These are phyloP conservation scores for Tetraselmis striata DNA, from an alignment of 139 green algal species.

Conservation along the genomic window DNA sequence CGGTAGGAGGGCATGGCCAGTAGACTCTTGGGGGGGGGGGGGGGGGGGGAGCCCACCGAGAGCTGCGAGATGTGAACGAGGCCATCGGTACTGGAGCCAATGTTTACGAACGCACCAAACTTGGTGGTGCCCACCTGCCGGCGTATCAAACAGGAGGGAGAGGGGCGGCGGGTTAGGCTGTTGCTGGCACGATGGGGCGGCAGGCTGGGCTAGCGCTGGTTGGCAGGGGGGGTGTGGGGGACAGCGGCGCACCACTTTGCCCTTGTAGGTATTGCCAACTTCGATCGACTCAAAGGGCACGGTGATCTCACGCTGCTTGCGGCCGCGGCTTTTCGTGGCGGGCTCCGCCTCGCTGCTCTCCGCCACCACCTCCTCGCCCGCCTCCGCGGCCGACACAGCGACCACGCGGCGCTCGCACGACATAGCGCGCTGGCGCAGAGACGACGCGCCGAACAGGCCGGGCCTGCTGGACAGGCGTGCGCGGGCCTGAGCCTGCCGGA, in stretches of 20 bases:
- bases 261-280: neutral
- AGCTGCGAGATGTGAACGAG: constrained; percentile 95
- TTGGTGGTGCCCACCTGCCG: neutral
- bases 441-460: neutral
- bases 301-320: neutral
- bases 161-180: neutral
- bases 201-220: neutral
- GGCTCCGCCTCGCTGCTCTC: neutral
- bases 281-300: neutral
- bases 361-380: neutral
- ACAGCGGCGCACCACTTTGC: neutral
- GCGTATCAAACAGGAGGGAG: neutral
- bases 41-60: constrained; percentile 11
- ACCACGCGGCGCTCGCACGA: neutral
- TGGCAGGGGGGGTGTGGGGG: neutral
- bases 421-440: neutral
- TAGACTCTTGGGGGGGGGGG: neutral
- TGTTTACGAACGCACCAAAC: constrained; percentile 93
- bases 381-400: neutral
- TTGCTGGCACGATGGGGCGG: neutral
- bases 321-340: no score
- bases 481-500: neutral
- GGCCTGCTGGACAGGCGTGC: neutral
- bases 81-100: constrained; percentile 72
- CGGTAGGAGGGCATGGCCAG: neutral